Base-by-base conservation (phyloP, 208 protist species). In the Crithidia thermophila region DNA sequence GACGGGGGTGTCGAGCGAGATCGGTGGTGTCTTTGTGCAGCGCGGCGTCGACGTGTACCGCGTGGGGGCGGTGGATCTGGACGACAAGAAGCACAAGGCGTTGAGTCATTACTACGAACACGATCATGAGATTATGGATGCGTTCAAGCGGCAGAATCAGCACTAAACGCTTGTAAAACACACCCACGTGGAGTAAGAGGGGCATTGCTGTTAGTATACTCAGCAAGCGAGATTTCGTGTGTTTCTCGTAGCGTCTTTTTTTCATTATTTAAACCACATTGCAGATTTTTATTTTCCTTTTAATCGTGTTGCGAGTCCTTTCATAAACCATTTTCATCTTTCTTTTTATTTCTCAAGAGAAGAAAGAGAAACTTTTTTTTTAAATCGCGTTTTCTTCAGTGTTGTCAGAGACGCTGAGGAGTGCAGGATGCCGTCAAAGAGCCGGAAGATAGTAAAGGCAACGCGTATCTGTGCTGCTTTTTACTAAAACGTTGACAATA, bases 51-150 rank as follows among this genome's bases (percentile, higher is more conserved):
- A 60, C 28, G 39, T 79, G 14, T 90, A 80, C 59, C 82, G 81
- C 27, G 65, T 94, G 11, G 88, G 83, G 27, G 82, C 83, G 5
- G 86, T 94, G 39, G 88, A 94, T 61, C 42, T 94, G 25, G 88
- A 91, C 53, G 59, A 70, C 49, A 94, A 94, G 69, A 61, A 30
- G 18, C 71, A 85, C 64, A 94, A 92, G 65, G 49, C 85, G 11
- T 49, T 94, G n/a, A n/a, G 45, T 11, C 50, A 89, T 53, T 94
- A 94, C 60, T 73, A 77, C 72, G 16, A 11, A 5, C 84, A 82
- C 50, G 85, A 94, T 60, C 46, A 64, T 14, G 68, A 58, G 4
- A 79, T 91, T 28, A 45, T 87, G 21, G 61, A 37, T 4, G 77
- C 84, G 7, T 90, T 81, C 70, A 56, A 82, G 56, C n/a, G n/a